Conservation (phyloP, 257 asterid species). For the Solanum sitiens region DNA sequence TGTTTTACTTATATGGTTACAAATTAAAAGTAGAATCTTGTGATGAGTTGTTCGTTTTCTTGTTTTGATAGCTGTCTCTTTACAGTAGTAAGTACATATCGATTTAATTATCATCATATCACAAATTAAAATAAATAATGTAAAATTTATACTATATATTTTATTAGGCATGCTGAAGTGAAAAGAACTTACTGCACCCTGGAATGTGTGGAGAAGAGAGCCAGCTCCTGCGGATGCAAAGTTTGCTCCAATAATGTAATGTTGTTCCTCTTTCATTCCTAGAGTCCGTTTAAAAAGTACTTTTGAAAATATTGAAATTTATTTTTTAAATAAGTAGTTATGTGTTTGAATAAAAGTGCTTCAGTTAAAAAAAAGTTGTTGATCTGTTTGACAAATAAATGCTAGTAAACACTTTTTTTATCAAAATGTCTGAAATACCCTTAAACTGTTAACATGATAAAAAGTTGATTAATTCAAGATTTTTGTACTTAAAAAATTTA, state of each 20-base stretch:
- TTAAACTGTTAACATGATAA: too few species aligned
- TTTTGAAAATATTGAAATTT: too few species aligned
- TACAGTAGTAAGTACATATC: not conserved
- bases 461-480: too few species aligned
- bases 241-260: slow-evolving; percentile 27
- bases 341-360: too few species aligned
- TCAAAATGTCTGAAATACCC: too few species aligned
- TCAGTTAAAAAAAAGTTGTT: too few species aligned
- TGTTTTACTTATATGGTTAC: not conserved
- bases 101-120: not conserved
- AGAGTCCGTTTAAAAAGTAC: too few species aligned
- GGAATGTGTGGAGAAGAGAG: slow-evolving; percentile 40
- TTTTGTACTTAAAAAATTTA: too few species aligned
- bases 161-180: not conserved
- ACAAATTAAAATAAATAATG: not conserved
- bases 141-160: not conserved
- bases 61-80: not conserved
- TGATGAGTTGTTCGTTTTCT: not conserved
- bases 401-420: too few species aligned
- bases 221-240: slow-evolving; percentile 80
- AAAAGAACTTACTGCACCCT: slow-evolving; percentile 33
- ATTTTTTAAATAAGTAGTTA: too few species aligned
- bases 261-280: not conserved
- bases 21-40: not conserved
- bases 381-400: too few species aligned